Percentiles rank a stretch among this genome's conserved stretches.
Conservation (phyloP, 1,284 basidiomycete genomes). For the Rhodotorula sp. region DNA sequence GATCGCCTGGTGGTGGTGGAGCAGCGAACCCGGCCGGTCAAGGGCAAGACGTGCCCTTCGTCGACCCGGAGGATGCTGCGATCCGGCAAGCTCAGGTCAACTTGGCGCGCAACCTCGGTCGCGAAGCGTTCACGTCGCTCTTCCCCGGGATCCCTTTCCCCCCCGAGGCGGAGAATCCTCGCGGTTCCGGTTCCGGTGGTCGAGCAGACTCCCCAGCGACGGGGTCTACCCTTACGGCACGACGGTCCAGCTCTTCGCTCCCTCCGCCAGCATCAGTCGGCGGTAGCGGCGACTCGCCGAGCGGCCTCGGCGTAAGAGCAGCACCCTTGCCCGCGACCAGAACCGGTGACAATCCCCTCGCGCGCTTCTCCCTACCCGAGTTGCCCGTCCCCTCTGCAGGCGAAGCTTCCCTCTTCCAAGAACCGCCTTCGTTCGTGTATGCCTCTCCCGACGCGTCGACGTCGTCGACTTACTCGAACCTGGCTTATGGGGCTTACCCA, state of each 20-base stretch:
- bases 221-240: too few species aligned
- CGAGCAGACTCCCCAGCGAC: not conserved
- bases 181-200: not conserved
- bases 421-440: slow-evolving; percentile 18
- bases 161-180: slow-evolving; percentile 17
- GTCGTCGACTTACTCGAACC: not conserved
- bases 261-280: not conserved
- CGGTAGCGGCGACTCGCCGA: not conserved
- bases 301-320: not conserved
- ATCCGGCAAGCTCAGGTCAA: slow-evolving; percentile 38
- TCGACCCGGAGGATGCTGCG: slow-evolving; percentile 3
- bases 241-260: not conserved
- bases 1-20: not conserved
- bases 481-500: slow-evolving; percentile 34
- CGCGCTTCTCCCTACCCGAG: slow-evolving; percentile 29
- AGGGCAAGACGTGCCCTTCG: not conserved
- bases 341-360: slow-evolving; percentile 32
- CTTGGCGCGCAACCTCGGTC: slow-evolving; percentile 36
- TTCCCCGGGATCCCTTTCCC: slow-evolving; percentile 36
- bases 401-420: slow-evolving; percentile 28
- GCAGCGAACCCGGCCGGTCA: not conserved
- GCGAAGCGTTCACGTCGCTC: slow-evolving; percentile 32
- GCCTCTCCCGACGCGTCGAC: not conserved
- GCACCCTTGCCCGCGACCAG: not conserved
- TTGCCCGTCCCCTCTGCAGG: slow-evolving; percentile 26